phyloP scores from a whole-genome alignment of 2,329 filamentous ascomycete species.

The Aspergillus piperis region DNA sequence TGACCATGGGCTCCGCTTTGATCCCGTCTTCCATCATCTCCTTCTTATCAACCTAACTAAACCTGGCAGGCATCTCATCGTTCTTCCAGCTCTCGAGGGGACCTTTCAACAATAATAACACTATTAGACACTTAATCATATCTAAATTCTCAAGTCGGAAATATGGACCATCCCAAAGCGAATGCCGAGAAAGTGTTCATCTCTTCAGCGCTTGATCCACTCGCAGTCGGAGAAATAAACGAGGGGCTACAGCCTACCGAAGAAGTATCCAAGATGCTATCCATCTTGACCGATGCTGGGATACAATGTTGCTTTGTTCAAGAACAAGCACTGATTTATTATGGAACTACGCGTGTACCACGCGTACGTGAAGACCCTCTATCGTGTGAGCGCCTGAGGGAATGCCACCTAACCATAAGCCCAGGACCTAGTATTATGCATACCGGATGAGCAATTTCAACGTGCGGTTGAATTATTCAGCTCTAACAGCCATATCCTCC shows the following conservation, averaged over 20 bases:
- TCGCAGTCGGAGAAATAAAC: neutral
- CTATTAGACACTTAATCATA: no score
- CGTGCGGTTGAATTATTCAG: slow-evolving; percentile 15
- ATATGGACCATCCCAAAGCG: neutral
- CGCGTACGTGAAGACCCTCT: slow-evolving; percentile 12
- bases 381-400: neutral
- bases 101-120: no score
- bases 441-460: slow-evolving; percentile 14
- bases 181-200: neutral
- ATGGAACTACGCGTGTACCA: slow-evolving; percentile 12
- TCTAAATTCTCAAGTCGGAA: neutral
- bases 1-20: no score
- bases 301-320: slow-evolving; percentile 18
- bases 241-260: slow-evolving; percentile 1
- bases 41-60: no score
- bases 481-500: slow-evolving; percentile 13
- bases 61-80: no score
- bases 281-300: slow-evolving; percentile 9
- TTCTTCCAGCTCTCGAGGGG: no score
- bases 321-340: slow-evolving; percentile 19
- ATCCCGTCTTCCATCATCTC: no score
- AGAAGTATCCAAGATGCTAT: slow-evolving; percentile 13
- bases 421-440: slow-evolving; percentile 17
- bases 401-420: neutral
- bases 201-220: neutral